Evolutionary conservation across 1,284 basidiomycete genomes (phyloP).

Genomic region (Athelia psychrophila): DNA sequence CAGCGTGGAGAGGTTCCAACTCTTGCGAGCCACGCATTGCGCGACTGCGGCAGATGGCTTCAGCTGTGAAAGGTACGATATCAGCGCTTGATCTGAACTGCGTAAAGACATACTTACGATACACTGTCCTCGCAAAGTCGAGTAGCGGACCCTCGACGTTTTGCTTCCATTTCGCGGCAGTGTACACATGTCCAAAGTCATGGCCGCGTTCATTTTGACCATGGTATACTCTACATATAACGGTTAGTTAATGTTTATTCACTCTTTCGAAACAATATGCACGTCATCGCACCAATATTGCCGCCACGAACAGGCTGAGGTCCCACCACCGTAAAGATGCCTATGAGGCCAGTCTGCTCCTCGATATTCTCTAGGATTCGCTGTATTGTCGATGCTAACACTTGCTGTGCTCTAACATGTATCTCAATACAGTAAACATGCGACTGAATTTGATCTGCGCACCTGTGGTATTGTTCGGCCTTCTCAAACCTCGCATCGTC

Average conservation of each 20-base stretch:
- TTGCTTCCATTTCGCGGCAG: neutral
- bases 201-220: neutral
- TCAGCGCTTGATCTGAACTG: too few relatives aligned
- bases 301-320: neutral
- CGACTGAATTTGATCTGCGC: neutral
- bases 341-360: neutral
- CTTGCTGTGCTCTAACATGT: neutral
- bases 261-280: neutral
- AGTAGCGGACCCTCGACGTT: neutral
- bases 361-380: neutral
- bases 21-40: too few relatives aligned
- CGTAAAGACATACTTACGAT: neutral
- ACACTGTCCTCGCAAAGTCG: neutral
- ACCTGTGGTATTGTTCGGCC: neutral
- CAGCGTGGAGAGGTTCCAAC: too few relatives aligned
- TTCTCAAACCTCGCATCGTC: neutral
- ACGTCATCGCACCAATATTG: neutral
- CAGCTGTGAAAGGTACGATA: too few relatives aligned
- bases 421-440: too few relatives aligned
- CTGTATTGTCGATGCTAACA: neutral
- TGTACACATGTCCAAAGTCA: neutral
- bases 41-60: too few relatives aligned
- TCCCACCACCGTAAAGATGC: neutral
- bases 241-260: too few relatives aligned
- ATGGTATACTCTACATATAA: neutral